phyloP scores from a whole-genome alignment of 495 filamentous ascomycete species.

The Penicillium flavigenum region DNA sequence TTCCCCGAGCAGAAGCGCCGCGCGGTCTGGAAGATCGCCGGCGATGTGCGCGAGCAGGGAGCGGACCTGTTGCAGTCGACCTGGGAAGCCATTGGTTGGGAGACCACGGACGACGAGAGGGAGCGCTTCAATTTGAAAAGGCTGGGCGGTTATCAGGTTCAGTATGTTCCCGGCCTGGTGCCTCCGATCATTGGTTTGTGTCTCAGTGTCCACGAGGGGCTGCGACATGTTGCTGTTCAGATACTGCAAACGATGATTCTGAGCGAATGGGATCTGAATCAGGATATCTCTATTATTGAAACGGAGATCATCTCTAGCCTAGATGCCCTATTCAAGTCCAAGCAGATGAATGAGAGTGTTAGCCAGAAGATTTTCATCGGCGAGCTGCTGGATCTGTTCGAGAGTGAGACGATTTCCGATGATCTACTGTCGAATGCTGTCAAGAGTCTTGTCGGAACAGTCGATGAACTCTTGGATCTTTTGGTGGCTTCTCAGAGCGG shows the following conservation, averaged over 20 bases:
- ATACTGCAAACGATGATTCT: conserved; percentile 97
- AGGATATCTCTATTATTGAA: conserved; percentile 88
- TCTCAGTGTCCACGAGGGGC: conserved; percentile 88
- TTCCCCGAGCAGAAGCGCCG: conserved; percentile 96
- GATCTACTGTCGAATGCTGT: conserved; percentile 77
- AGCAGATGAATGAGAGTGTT: conserved; percentile 81
- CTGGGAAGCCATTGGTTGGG: conserved; percentile 98
- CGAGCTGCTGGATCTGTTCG: conserved; percentile 81
- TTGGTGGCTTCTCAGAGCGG: conserved; percentile 88
- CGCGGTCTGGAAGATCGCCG: conserved; percentile 98
- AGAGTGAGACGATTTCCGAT: conserved; percentile 63
- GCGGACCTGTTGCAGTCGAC: conserved; percentile 78
- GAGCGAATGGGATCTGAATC: conserved; percentile 95
- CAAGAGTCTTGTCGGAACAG: conserved; percentile 72
- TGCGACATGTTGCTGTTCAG: conserved; percentile 86
- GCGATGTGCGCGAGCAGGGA: conserved; percentile 90
- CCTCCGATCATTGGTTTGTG: conserved; percentile 91
- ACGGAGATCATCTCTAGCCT: conserved; percentile 96
- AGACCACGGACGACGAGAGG: conserved; percentile 73
- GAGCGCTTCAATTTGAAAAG: conserved; percentile 73
- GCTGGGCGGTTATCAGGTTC: conserved; percentile 95
- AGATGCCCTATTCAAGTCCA: conserved; percentile 86
- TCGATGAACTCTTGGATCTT: conserved; percentile 89
- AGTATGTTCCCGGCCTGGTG: conserved; percentile 92
- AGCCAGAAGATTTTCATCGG: conserved; percentile 89